Conservation (phyloP, 2,329 filamentous ascomycete species). For the Neofusicoccum laricinum region DNA sequence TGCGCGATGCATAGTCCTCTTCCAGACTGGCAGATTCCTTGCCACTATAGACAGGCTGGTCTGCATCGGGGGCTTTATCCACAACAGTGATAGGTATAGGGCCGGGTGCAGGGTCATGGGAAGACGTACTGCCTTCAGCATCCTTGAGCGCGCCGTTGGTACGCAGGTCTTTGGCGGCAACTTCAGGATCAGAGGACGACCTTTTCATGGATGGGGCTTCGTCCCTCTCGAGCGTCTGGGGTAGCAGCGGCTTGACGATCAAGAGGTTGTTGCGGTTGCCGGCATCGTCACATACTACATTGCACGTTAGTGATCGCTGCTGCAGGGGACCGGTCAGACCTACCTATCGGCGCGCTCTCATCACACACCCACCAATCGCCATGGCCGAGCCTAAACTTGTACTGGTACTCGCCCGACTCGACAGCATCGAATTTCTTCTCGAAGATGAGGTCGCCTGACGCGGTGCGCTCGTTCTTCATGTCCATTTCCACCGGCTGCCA, state of each 20-base stretch:
- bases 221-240: background rate
- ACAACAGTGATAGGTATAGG: conserved; percentile 26
- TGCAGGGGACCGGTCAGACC: background rate
- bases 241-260: conserved; percentile 26
- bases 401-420: conserved; percentile 62
- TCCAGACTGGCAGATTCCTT: conserved; percentile 19
- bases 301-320: conserved; percentile 21
- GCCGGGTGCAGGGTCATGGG: conserved; percentile 15
- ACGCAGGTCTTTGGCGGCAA: background rate
- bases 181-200: conserved; percentile 1
- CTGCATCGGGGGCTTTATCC: conserved; percentile 23
- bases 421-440: conserved; percentile 54
- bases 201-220: background rate
- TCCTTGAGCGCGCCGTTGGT: background rate
- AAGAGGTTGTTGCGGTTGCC: conserved; percentile 56
- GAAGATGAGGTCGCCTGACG: conserved; percentile 58
- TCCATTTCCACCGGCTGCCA: conserved; percentile 70
- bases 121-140: conserved; percentile 3
- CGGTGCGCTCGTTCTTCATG: conserved; percentile 41
- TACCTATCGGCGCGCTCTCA: conserved; percentile 60
- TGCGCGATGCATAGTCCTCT: conserved; percentile 21
- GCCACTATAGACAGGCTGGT: conserved; percentile 23
- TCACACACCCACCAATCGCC: conserved; percentile 71
- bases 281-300: conserved; percentile 48
- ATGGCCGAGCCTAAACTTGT: conserved; percentile 69